These are phyloP conservation scores for Calonectria fujianensis DNA, from an alignment of 2,329 filamentous ascomycete genomes.

Conservation along the genomic window DNA sequence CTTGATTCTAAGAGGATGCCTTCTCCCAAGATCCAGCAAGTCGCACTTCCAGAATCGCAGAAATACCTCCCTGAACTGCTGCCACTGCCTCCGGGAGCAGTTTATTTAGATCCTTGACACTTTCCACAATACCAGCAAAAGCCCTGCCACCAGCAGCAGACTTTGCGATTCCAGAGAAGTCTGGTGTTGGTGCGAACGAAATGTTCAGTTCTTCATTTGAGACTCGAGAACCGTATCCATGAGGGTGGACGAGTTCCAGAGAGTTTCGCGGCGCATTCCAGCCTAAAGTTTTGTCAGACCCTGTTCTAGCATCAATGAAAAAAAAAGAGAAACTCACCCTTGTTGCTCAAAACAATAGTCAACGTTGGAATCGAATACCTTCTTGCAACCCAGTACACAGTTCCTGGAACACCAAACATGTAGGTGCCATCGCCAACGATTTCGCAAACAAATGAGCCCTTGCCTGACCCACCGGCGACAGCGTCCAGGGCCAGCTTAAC, in stretches of 20 bases:
- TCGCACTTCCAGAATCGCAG: slow-evolving; percentile 20
- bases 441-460: slow-evolving; percentile 65
- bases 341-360: slow-evolving; percentile 72
- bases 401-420: slow-evolving; percentile 68
- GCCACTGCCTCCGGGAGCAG: slow-evolving; percentile 18
- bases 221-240: slow-evolving; percentile 70
- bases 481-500: slow-evolving; percentile 79
- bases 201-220: slow-evolving; percentile 77
- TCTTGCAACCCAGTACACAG: slow-evolving; percentile 69
- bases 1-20: background rate
- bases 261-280: slow-evolving; percentile 77
- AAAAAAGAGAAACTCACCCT: slow-evolving; percentile 45
- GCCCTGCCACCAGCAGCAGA: slow-evolving; percentile 69
- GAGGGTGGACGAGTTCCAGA: slow-evolving; percentile 73
- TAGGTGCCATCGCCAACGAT: slow-evolving; percentile 71
- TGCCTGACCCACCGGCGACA: slow-evolving; percentile 58
- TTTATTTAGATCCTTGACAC: background rate
- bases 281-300: slow-evolving; percentile 56
- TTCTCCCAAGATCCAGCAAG: slow-evolving; percentile 24
- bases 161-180: slow-evolving; percentile 76
- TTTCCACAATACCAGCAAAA: slow-evolving; percentile 16
- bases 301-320: background rate
- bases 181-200: slow-evolving; percentile 73
- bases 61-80: slow-evolving; percentile 14
- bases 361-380: slow-evolving; percentile 68